phyloP scores from a whole-genome alignment of 1,284 basidiomycete genomes.

The Polyporus tsugae region DNA sequence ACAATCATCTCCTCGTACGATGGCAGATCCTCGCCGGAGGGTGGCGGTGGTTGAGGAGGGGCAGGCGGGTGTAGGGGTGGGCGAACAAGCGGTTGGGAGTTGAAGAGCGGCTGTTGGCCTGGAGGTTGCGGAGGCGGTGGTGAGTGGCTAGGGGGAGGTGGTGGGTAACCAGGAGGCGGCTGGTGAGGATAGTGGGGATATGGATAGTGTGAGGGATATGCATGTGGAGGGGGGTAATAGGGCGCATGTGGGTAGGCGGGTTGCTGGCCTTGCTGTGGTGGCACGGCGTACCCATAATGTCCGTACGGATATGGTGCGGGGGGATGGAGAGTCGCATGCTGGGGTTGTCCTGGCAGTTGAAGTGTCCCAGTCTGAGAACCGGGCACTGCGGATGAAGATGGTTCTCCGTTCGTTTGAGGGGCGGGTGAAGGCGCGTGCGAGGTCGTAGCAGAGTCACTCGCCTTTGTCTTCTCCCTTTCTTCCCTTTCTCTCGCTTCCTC shows the following conservation, averaged over 20 bases:
- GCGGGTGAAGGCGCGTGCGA: constrained; percentile 18
- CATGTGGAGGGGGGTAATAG: constrained; percentile 51
- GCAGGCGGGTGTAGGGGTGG: constrained; percentile 37
- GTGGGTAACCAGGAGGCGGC: constrained; percentile 38
- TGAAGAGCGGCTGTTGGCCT: constrained; percentile 25
- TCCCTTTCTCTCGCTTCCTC: constrained; percentile 23
- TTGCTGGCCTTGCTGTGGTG: constrained; percentile 45
- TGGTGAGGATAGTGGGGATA: constrained; percentile 45
- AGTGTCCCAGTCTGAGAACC: constrained; percentile 23
- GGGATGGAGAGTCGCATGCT: constrained; percentile 29
- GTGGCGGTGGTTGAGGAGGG: constrained; percentile 38
- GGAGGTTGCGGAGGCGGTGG: constrained; percentile 23
- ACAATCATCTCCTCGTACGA: constrained; percentile 90
- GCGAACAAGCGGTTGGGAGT: constrained; percentile 24
- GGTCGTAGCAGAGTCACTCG: constrained; percentile 19
- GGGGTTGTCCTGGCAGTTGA: constrained; percentile 21
- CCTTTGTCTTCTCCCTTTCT: constrained; percentile 15
- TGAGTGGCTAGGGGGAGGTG: constrained; percentile 23
- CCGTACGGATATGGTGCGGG: constrained; percentile 41
- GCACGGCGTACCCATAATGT: constrained; percentile 36
- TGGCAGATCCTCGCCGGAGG: constrained; percentile 69
- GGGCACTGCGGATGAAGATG: constrained; percentile 23
- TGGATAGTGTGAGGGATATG: constrained; percentile 39
- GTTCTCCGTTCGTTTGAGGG: constrained; percentile 26
- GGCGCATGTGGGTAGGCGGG: constrained; percentile 67